Percentiles rank a stretch among this genome's conserved stretches.
These are phyloP conservation scores for Tagetes erecta DNA, from an alignment of 129 eudicot species.

Conservation along the genomic window DNA sequence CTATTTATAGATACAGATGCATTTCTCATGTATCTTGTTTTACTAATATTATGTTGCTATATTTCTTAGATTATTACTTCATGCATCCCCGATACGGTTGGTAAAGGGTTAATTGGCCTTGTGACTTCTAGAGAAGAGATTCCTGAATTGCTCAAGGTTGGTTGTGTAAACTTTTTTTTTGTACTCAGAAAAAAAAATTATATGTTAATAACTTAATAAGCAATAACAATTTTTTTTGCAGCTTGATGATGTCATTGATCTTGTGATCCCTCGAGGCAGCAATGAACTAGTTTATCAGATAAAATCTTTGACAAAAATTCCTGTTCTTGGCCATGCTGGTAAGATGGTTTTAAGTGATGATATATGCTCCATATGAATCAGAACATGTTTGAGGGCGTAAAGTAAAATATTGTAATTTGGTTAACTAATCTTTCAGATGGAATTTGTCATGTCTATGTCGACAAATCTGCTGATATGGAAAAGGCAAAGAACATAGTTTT, in stretches of 20 bases:
- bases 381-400: slow-evolving; percentile 7
- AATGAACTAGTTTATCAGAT: slow-evolving; percentile 92
- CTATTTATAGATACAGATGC: neutral
- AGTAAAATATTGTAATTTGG: slow-evolving; percentile 18
- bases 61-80: slow-evolving; percentile 68
- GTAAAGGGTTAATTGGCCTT: slow-evolving; percentile 81
- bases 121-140: slow-evolving; percentile 95
- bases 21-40: slow-evolving; percentile 7
- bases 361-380: slow-evolving; percentile 21
- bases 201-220: slow-evolving; percentile 1
- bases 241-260: slow-evolving; percentile 99
- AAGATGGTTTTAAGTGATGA: slow-evolving; percentile 25
- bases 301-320: slow-evolving; percentile 86
- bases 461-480: slow-evolving; percentile 84
- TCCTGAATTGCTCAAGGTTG: slow-evolving; percentile 94
- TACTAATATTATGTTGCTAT: slow-evolving; percentile 19
- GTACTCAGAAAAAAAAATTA: neutral
- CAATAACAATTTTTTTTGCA: slow-evolving; percentile 32
- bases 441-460: slow-evolving; percentile 96
- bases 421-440: slow-evolving; percentile 66
- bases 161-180: slow-evolving; percentile 9
- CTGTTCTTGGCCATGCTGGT: slow-evolving; percentile 99
- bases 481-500: slow-evolving; percentile 85
- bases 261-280: slow-evolving; percentile 99
- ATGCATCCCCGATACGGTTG: slow-evolving; percentile 79